Base-by-base conservation (phyloP, 345 rosid genomes). In the Rhodamnia rubescens region DNA sequence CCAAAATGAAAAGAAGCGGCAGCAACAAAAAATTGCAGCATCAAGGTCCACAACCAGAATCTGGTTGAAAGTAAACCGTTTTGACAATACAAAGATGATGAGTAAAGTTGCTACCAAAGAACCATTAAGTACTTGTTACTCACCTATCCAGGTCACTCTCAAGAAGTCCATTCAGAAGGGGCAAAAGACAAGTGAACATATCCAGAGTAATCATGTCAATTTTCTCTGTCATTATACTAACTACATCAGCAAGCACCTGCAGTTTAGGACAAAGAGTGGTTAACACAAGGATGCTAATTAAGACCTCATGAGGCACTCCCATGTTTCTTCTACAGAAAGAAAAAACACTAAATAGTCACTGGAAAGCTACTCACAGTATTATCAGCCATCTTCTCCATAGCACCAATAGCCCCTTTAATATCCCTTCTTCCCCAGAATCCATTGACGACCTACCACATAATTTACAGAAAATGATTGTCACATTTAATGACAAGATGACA, bases 371-470 rank as follows among this genome's bases (percentile, higher is more conserved):
- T 90, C 90, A 96, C 99, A 89, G 94, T 91, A 89, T 94, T 88
- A 91, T 98, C 98, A 86, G 98, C 97, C 99, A 98, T 98, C 92
- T 94, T 96, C 89, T 94, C 98, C 92, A 95, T 90, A 54, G 95
- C 92, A 89, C 90, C 85, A 84, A 98, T 91, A 26, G 92, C 91
- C 86, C 96, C 98, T 86, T 92, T 98, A 36, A 96, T 86, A 90
- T 96, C 98, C 87, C 90, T 93, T 87, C 98, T 94, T 88, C 92
- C 95, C 99, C 99, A 98, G 85, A 89, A 93, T 91, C 98, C 92
- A 89, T 90, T 91, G 87, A 96, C 94, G 84, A 88, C 97, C 99
- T 98, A 89, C 78, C 27, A 85, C 29, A 42, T 20, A 16, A 50
- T 78, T 32, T 53, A 53, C 40, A 82, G 84, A 24, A n/a, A 24